Percentiles rank a stretch among this genome's conserved stretches.
Conservation (phyloP, 2,329 filamentous ascomycete species). For the Fusarium odoratissimum region DNA sequence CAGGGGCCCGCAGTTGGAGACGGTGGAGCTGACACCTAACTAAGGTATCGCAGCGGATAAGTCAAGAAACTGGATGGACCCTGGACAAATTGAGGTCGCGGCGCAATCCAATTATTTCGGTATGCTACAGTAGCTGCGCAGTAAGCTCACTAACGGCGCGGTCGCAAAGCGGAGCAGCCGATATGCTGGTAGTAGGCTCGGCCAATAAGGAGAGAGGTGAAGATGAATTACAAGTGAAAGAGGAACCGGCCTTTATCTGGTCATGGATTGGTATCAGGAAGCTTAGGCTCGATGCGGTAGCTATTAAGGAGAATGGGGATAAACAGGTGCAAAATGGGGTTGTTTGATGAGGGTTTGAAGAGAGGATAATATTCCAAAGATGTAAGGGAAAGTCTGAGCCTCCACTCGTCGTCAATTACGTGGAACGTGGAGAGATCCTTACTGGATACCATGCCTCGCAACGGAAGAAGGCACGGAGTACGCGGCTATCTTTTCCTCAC, state of each 20-base stretch:
- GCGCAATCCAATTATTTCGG: slow-evolving; percentile 33
- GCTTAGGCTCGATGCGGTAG: slow-evolving; percentile 8
- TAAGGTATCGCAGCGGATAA: slow-evolving; percentile 11
- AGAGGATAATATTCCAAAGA: background rate
- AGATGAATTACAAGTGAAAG: slow-evolving; percentile 7
- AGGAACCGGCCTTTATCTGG: slow-evolving; percentile 23
- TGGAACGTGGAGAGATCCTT: slow-evolving; percentile 36
- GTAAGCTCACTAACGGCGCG: slow-evolving; percentile 30
- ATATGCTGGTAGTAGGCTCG: slow-evolving; percentile 9
- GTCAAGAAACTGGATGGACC: slow-evolving; percentile 28
- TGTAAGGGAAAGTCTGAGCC: background rate
- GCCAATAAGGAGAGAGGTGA: slow-evolving; percentile 26
- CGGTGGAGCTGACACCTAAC: slow-evolving; percentile 22
- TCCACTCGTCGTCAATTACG: slow-evolving; percentile 29
- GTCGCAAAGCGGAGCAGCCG: slow-evolving; percentile 36
- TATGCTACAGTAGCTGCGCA: slow-evolving; percentile 27
- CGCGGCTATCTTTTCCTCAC: slow-evolving; percentile 9
- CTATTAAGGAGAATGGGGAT: slow-evolving; percentile 4
- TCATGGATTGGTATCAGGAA: slow-evolving; percentile 14
- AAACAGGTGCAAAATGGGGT: slow-evolving; percentile 5
- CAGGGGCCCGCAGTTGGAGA: slow-evolving; percentile 43
- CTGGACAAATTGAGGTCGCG: slow-evolving; percentile 30
- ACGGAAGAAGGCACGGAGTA: slow-evolving; percentile 31
- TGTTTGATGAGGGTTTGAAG: background rate
- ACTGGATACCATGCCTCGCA: slow-evolving; percentile 8